phyloP scores from a whole-genome alignment of 257 asterid species.

The Linderniella brevidens region DNA sequence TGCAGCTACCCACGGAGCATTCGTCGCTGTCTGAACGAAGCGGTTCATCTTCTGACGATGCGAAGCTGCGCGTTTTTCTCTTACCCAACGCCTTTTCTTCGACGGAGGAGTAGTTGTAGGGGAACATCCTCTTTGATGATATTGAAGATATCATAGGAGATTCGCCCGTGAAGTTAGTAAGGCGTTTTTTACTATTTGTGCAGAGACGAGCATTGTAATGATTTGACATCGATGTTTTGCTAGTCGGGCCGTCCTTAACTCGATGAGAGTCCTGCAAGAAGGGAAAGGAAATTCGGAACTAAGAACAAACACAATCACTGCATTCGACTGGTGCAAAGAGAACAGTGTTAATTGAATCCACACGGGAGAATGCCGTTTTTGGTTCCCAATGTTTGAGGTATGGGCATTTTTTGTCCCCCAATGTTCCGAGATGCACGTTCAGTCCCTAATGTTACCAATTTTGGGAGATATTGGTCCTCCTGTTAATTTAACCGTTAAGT shows the following conservation, averaged over 20 bases:
- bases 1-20: slow-evolving; percentile 84
- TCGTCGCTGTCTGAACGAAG: slow-evolving; percentile 42
- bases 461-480: no score
- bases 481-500: no score
- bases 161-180: slow-evolving; percentile 15
- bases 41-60: slow-evolving; percentile 22
- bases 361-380: no score
- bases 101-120: slow-evolving; percentile 25
- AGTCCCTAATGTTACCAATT: no score
- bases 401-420: no score
- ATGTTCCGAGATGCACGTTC: no score
- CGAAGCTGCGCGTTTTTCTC: no score
- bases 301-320: no score
- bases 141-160: slow-evolving; percentile 26
- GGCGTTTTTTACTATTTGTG: slow-evolving; percentile 13
- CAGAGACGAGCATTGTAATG: slow-evolving; percentile 9
- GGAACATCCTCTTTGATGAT: slow-evolving; percentile 35
- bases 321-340: neutral
- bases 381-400: no score
- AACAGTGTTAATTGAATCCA: no score
- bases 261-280: neutral
- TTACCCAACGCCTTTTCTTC: slow-evolving; percentile 10
- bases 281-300: neutral
- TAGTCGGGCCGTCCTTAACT: no score
- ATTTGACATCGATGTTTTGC: no score